These are phyloP conservation scores for Aquanectria penicillioides DNA, from an alignment of 2,329 filamentous ascomycete genomes.

Conservation along the genomic window DNA sequence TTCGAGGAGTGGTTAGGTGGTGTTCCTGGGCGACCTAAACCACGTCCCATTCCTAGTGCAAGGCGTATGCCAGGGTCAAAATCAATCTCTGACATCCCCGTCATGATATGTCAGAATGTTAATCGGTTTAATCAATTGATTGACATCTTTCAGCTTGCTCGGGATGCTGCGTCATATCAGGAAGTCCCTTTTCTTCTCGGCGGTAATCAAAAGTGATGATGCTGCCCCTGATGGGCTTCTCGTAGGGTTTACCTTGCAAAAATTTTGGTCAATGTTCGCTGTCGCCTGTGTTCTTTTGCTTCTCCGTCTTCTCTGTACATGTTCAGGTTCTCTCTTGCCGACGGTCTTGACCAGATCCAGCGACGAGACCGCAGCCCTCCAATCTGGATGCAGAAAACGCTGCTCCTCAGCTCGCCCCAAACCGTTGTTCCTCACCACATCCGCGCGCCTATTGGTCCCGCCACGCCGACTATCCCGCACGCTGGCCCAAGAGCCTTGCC, in stretches of 20 bases:
- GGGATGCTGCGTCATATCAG: conserved; percentile 3
- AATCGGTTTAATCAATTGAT: conserved; percentile 5
- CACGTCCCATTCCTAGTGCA: no score
- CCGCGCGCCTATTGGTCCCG: conserved; percentile 43
- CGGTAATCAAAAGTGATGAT: no score
- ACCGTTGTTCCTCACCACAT: conserved; percentile 33
- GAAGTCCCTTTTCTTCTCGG: no score
- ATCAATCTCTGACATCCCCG: no score
- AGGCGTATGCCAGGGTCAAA: no score
- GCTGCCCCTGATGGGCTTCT: no score
- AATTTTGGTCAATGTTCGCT: conserved; percentile 1
- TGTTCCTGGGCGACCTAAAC: no score
- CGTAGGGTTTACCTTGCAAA: no score
- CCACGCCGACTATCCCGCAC: conserved; percentile 31
- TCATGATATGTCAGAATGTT: no score
- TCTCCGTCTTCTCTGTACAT: neutral
- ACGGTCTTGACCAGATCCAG: conserved; percentile 35
- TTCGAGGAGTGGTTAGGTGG: neutral
- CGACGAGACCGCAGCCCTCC: conserved; percentile 12
- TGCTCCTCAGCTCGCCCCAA: conserved; percentile 40
- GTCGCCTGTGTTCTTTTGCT: conserved; percentile 9
- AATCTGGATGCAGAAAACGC: conserved; percentile 24
- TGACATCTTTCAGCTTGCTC: conserved; percentile 4
- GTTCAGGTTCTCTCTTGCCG: conserved; percentile 37
- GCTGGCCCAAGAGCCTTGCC: conserved; percentile 33